These are phyloP conservation scores for Chamaenerion angustifolium DNA, from an alignment of 345 rosid species.

Conservation along the genomic window DNA sequence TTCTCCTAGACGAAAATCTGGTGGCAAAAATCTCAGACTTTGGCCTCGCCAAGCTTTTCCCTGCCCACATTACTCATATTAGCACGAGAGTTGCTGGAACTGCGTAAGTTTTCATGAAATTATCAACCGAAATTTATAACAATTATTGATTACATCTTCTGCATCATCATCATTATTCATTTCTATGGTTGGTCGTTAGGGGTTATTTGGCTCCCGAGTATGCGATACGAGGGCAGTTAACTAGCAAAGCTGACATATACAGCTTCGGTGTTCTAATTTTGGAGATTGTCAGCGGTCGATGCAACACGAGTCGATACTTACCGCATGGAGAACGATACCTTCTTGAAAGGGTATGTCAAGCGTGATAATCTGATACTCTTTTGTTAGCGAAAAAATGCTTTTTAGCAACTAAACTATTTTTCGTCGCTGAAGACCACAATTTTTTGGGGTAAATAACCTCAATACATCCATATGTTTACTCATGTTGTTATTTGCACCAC, in stretches of 20 bases:
- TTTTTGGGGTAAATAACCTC: too few relatives aligned
- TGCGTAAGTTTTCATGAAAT: slow-evolving; percentile 40
- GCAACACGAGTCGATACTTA: slow-evolving; percentile 60
- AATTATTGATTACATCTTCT: neutral
- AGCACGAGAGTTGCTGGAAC: slow-evolving; percentile 99
- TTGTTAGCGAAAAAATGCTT: neutral
- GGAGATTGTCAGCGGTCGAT: slow-evolving; percentile 86
- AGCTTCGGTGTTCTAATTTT: slow-evolving; percentile 81
- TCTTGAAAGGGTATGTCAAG: neutral
- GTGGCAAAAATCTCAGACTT: slow-evolving; percentile 88
- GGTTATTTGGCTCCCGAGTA: slow-evolving; percentile 98
- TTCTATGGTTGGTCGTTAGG: slow-evolving; percentile 20
- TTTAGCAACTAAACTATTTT: too few relatives aligned
- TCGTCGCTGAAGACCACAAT: too few relatives aligned
- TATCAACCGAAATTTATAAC: neutral
- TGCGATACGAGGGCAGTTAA: slow-evolving; percentile 83
- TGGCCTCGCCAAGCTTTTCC: slow-evolving; percentile 91
- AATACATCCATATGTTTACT: too few relatives aligned
- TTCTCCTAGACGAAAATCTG: slow-evolving; percentile 66
- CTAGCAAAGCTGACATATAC: slow-evolving; percentile 86
- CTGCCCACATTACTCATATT: slow-evolving; percentile 70
- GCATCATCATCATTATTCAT: neutral
- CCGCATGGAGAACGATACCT: slow-evolving; percentile 6
- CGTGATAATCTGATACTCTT: neutral
- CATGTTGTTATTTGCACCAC: too few relatives aligned